Percentiles rank a stretch among this genome's conserved stretches.
These are phyloP conservation scores for Globisporangium polare DNA, from an alignment of 352 stramenopile species.

Conservation along the genomic window DNA sequence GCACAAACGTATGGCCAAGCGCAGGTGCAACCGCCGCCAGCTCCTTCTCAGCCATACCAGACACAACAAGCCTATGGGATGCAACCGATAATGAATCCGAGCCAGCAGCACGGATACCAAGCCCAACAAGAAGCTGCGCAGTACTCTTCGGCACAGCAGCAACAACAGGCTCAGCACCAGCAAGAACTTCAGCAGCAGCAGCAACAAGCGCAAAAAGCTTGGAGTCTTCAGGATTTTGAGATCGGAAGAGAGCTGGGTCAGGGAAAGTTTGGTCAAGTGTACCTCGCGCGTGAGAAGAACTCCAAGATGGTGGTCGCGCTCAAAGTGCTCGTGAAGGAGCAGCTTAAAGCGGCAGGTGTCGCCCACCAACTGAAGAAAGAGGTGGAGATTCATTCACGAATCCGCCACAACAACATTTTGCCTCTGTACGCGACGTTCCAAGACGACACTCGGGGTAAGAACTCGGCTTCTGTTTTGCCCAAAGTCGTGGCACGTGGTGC, in stretches of 20 bases:
- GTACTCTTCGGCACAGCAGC: not conserved
- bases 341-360: constrained; percentile 60
- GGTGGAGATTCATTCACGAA: constrained; percentile 89
- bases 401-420: constrained; percentile 87
- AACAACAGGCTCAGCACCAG: constrained; percentile 16
- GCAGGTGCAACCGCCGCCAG: constrained; percentile 14
- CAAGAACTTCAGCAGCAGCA: constrained; percentile 20
- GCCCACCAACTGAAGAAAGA: constrained; percentile 85
- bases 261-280: constrained; percentile 90
- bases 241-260: constrained; percentile 78
- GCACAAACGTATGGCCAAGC: not conserved
- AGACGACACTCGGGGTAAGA: constrained; percentile 56
- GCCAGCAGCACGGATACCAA: constrained; percentile 4
- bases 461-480: not conserved
- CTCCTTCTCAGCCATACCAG: constrained; percentile 22
- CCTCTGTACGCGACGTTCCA: constrained; percentile 84
- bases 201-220: constrained; percentile 37
- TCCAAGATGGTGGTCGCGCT: constrained; percentile 79
- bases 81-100: not conserved
- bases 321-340: constrained; percentile 90
- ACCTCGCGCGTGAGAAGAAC: constrained; percentile 81
- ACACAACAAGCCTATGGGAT: constrained; percentile 33
- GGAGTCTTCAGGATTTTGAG: constrained; percentile 85
- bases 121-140: not conserved
- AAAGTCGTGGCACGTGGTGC: not conserved